phyloP scores from a whole-genome alignment of 306 rosid species.

The Mucuna pruriens region DNA sequence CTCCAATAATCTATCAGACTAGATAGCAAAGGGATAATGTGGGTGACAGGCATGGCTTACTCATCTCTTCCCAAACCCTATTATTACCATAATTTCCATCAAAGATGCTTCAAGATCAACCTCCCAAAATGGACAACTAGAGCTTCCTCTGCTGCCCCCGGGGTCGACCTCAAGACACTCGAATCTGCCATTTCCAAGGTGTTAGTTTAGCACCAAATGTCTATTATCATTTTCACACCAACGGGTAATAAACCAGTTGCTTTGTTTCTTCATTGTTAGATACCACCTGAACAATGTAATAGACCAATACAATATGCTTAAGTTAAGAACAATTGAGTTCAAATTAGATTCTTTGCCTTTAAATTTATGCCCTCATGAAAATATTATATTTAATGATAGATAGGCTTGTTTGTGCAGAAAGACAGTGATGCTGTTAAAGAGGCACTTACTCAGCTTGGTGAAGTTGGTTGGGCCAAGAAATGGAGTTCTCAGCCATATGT shows the following conservation, averaged over 20 bases:
- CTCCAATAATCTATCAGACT: conserved; percentile 26
- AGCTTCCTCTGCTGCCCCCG: conserved; percentile 81
- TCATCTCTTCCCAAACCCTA: conserved; percentile 36
- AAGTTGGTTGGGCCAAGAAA: conserved; percentile 92
- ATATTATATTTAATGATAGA: background rate
- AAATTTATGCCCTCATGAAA: background rate
- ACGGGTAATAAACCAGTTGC: background rate
- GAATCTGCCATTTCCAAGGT: conserved; percentile 85
- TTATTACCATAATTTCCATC: conserved; percentile 16
- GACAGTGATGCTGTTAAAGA: conserved; percentile 83
- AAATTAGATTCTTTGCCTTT: background rate
- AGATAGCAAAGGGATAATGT: conserved; percentile 46
- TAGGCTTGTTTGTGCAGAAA: conserved; percentile 56
- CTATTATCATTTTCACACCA: background rate
- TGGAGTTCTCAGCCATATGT: conserved; percentile 98
- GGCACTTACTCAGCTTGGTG: conserved; percentile 78
- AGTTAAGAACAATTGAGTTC: background rate
- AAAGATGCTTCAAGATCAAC: conserved; percentile 38
- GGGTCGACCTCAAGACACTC: conserved; percentile 75
- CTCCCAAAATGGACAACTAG: conserved; percentile 46
- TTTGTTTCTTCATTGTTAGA: background rate
- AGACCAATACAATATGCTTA: background rate
- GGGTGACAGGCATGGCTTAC: conserved; percentile 43
- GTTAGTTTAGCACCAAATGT: background rate
- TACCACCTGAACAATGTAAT: background rate